A percentile compares a stretch with the other conserved stretches of the same genome.
phyloP scores from a whole-genome alignment of 1,284 basidiomycete genomes.

The Ceratobasidium sp. region DNA sequence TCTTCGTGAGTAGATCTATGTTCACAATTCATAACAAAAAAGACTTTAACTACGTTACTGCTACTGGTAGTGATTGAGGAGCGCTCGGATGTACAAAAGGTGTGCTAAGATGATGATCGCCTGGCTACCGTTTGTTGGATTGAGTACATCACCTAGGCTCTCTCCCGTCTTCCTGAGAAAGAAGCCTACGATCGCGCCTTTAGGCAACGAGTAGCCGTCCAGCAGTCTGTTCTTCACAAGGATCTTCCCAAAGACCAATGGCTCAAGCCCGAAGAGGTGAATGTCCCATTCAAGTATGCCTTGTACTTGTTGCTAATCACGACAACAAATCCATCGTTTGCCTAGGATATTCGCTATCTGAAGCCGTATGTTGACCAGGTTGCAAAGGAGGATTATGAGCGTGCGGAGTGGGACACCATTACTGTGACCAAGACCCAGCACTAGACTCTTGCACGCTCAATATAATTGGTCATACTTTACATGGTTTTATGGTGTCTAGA shows the following conservation, averaged over 20 bases:
- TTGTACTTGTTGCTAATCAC: slow-evolving; percentile 12
- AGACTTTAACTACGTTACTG: neutral
- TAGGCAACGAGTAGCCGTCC: slow-evolving; percentile 87
- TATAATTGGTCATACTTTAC: neutral
- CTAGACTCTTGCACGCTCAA: neutral
- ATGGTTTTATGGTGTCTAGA: neutral
- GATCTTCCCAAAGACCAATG: slow-evolving; percentile 87
- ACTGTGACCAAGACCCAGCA: slow-evolving; percentile 51
- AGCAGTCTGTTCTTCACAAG: slow-evolving; percentile 82
- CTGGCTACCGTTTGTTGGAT: neutral
- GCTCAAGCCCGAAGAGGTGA: slow-evolving; percentile 79
- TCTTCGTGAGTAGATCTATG: slow-evolving; percentile 66
- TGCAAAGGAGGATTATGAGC: slow-evolving; percentile 79
- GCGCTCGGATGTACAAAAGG: slow-evolving; percentile 83
- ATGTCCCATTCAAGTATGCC: slow-evolving; percentile 44
- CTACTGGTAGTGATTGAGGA: slow-evolving; percentile 79
- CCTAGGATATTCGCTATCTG: slow-evolving; percentile 91
- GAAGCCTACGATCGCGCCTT: slow-evolving; percentile 91
- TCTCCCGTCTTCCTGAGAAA: slow-evolving; percentile 78
- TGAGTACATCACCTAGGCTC: slow-evolving; percentile 62
- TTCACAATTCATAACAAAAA: no score
- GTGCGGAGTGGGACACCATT: slow-evolving; percentile 83
- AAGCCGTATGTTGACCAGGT: slow-evolving; percentile 81
- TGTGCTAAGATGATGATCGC: slow-evolving; percentile 50
- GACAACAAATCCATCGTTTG: slow-evolving; percentile 31